phyloP scores from a whole-genome alignment of 2,329 filamentous ascomycete genomes.

The Fusarium sp. region DNA sequence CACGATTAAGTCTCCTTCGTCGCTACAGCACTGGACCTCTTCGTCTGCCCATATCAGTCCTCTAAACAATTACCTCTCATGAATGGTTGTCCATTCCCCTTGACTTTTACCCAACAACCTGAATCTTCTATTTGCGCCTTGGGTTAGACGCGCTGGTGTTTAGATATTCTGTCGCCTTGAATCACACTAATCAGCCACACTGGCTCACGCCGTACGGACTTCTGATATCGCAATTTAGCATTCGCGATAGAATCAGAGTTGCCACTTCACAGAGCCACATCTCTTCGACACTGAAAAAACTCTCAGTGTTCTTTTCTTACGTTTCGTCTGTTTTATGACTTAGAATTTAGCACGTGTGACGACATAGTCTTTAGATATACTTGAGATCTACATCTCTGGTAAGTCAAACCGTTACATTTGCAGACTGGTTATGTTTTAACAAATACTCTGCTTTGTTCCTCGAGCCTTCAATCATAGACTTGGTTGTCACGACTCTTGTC shows the following conservation, averaged over 20 bases:
- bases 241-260: constrained; percentile 37
- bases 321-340: constrained; percentile 44
- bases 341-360: constrained; percentile 48
- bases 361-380: constrained; percentile 47
- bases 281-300: constrained; percentile 25
- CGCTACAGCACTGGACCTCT: constrained; percentile 38
- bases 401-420: constrained; percentile 22
- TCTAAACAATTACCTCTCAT: constrained; percentile 32
- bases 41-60: constrained; percentile 29
- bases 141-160: constrained; percentile 56
- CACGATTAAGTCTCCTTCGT: constrained; percentile 49
- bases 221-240: constrained; percentile 38
- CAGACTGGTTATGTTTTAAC: constrained; percentile 18
- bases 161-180: constrained; percentile 50
- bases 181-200: constrained; percentile 45
- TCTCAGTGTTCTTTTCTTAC: constrained; percentile 35
- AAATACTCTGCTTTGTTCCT: constrained; percentile 17
- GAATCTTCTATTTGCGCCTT: constrained; percentile 50
- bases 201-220: constrained; percentile 36
- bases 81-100: constrained; percentile 46
- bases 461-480: constrained; percentile 8
- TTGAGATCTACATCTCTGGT: constrained; percentile 46
- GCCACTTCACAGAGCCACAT: constrained; percentile 40
- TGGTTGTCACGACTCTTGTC: constrained; percentile 13
- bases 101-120: constrained; percentile 40